phyloP scores from a whole-genome alignment of 2,329 filamentous ascomycete species.

The Metarhizium anisopliae region DNA sequence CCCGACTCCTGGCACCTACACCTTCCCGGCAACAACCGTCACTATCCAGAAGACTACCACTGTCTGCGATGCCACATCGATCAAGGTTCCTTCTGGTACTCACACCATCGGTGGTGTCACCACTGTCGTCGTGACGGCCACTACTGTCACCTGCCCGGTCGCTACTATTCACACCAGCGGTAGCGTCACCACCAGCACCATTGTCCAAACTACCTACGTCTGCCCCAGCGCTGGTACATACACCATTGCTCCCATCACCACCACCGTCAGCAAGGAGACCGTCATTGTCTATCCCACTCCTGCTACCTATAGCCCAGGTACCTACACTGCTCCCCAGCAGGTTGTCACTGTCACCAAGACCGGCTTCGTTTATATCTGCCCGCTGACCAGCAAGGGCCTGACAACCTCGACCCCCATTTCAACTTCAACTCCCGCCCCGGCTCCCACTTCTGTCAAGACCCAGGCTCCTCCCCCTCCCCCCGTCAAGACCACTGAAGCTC shows the following conservation, averaged over 20 bases:
- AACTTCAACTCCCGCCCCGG: slow-evolving; percentile 15
- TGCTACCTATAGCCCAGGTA: slow-evolving; percentile 57
- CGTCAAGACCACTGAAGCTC: too few relatives aligned
- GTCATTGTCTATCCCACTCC: slow-evolving; percentile 57
- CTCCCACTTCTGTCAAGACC: slow-evolving; percentile 1
- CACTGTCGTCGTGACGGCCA: slow-evolving; percentile 56
- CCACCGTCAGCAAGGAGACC: slow-evolving; percentile 43
- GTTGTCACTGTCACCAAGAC: slow-evolving; percentile 62
- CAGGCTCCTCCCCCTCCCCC: slow-evolving; percentile 6
- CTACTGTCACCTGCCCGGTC: slow-evolving; percentile 62
- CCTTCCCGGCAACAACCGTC: slow-evolving; percentile 63
- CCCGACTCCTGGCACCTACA: slow-evolving; percentile 64
- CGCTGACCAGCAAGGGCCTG: slow-evolving; percentile 43
- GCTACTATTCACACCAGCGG: slow-evolving; percentile 52
- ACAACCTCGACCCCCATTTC: slow-evolving; percentile 22
- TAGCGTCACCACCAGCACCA: slow-evolving; percentile 54
- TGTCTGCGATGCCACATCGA: slow-evolving; percentile 54
- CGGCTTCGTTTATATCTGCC: slow-evolving; percentile 61
- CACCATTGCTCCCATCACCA: slow-evolving; percentile 63
- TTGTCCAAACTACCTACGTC: slow-evolving; percentile 61
- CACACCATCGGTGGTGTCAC: slow-evolving; percentile 66
- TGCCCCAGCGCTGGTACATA: slow-evolving; percentile 68
- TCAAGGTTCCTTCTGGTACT: slow-evolving; percentile 52
- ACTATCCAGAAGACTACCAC: slow-evolving; percentile 59
- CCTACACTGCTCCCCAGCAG: slow-evolving; percentile 60